Evolutionary conservation across 495 filamentous ascomycete genomes (phyloP).

Genomic region (Neurospora tetrasperma): DNA sequence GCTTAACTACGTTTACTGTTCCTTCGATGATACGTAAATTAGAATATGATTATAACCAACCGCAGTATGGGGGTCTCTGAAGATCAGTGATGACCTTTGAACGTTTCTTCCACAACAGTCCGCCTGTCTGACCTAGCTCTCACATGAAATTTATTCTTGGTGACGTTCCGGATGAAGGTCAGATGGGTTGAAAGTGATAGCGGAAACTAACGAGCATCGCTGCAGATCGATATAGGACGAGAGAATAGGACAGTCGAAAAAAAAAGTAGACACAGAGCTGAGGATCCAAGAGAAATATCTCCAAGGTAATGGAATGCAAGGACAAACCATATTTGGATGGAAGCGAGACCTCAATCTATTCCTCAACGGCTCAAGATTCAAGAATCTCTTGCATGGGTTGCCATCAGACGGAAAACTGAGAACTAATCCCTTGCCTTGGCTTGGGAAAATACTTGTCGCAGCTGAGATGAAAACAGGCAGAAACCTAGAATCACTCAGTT

Average conservation of each 20-base stretch:
- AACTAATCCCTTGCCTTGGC: background rate
- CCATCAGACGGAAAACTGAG: background rate
- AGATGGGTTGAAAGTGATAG: too few relatives aligned
- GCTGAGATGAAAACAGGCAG: background rate
- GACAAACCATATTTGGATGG: background rate
- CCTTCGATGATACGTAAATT: too few relatives aligned
- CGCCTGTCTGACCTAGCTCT: too few relatives aligned
- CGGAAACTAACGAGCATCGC: too few relatives aligned
- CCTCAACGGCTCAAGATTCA: background rate
- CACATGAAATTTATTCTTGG: too few relatives aligned
- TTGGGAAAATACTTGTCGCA: background rate
- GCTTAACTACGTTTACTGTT: background rate
- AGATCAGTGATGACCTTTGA: background rate
- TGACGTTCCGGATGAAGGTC: too few relatives aligned
- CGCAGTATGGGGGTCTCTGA: too few relatives aligned
- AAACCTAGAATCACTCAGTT: background rate
- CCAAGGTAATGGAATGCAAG: background rate
- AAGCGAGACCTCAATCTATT: background rate
- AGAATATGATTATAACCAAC: too few relatives aligned
- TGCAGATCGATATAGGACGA: background rate
- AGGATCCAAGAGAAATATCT: background rate
- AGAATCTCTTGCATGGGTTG: too few relatives aligned
- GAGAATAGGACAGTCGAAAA: background rate
- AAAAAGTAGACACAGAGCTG: background rate
- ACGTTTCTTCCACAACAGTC: too few relatives aligned